A percentile compares a stretch with the other conserved stretches of the same genome.
phyloP scores from a whole-genome alignment of 2,329 filamentous ascomycete species.

The Teratosphaeria nubilosa region DNA sequence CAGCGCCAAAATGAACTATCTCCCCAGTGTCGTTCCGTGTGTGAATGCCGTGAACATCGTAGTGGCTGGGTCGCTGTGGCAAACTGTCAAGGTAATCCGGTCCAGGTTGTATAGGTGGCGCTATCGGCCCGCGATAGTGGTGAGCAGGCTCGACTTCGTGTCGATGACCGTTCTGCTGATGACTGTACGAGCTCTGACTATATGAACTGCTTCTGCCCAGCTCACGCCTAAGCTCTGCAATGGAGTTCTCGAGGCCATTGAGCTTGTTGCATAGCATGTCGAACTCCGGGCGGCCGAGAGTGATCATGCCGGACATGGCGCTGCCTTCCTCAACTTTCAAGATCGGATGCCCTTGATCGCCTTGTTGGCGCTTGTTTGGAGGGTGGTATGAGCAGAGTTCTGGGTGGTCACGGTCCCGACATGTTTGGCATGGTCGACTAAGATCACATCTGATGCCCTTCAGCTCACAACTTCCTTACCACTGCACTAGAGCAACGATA shows the following conservation, averaged over 20 bases:
- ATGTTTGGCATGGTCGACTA: slow-evolving; percentile 39
- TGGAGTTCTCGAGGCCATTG: slow-evolving; percentile 37
- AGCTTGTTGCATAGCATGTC: slow-evolving; percentile 40
- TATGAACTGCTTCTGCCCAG: slow-evolving; percentile 6
- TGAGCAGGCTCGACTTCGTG: slow-evolving; percentile 1
- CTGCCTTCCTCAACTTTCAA: slow-evolving; percentile 12
- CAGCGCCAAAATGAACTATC: slow-evolving; percentile 51
- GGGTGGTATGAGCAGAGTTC: slow-evolving; percentile 37
- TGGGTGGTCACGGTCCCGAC: slow-evolving; percentile 41
- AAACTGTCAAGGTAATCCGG: not conserved
- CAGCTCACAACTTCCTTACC: not conserved
- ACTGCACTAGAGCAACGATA: not conserved
- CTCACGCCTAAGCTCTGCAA: slow-evolving; percentile 32
- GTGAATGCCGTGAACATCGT: slow-evolving; percentile 47
- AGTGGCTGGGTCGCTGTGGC: slow-evolving; percentile 23
- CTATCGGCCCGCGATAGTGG: not conserved
- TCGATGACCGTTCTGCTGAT: not conserved
- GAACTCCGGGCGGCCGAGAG: slow-evolving; percentile 31
- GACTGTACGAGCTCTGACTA: slow-evolving; percentile 7
- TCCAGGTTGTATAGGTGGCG: not conserved
- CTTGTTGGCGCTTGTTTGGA: slow-evolving; percentile 26
- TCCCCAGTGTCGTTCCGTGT: slow-evolving; percentile 51
- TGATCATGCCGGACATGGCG: slow-evolving; percentile 15
- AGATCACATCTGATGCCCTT: slow-evolving; percentile 32
- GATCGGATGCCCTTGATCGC: slow-evolving; percentile 10